A percentile compares a stretch with the other conserved stretches of the same genome.
Evolutionary conservation across 2,329 filamentous ascomycete species (phyloP).

Genomic region (Dactylellina parvicollis): DNA sequence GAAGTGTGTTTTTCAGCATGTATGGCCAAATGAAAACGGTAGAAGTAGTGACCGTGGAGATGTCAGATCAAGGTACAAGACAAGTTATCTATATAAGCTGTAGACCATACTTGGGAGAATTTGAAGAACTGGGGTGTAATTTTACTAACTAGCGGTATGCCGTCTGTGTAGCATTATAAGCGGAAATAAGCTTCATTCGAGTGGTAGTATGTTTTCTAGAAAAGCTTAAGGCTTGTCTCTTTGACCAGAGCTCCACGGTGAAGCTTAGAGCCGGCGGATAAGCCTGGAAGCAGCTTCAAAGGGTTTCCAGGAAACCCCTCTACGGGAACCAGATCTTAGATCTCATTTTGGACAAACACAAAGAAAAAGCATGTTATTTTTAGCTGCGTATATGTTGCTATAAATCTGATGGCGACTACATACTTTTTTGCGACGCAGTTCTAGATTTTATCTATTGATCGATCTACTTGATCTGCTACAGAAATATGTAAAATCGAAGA

Average conservation of each 20-base stretch:
- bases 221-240: too few species aligned
- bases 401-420: neutral
- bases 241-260: too few species aligned
- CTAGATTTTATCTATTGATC: conserved; percentile 13
- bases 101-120: too few species aligned
- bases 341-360: conserved; percentile 5
- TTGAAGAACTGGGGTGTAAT: too few species aligned
- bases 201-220: too few species aligned
- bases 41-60: neutral
- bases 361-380: conserved; percentile 9
- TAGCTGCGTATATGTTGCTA: neutral
- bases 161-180: too few species aligned
- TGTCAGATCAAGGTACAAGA: too few species aligned
- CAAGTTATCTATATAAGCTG: too few species aligned
- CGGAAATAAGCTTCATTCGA: too few species aligned
- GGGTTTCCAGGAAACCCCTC: conserved; percentile 3
- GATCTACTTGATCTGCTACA: neutral
- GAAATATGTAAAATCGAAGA: neutral
- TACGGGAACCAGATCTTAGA: conserved; percentile 19
- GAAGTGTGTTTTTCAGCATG: neutral
- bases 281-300: neutral
- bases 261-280: too few species aligned
- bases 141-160: too few species aligned
- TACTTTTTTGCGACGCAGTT: neutral
- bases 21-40: neutral